Conservation (phyloP, 2,329 filamentous ascomycete species). For the Periconia digitata region DNA sequence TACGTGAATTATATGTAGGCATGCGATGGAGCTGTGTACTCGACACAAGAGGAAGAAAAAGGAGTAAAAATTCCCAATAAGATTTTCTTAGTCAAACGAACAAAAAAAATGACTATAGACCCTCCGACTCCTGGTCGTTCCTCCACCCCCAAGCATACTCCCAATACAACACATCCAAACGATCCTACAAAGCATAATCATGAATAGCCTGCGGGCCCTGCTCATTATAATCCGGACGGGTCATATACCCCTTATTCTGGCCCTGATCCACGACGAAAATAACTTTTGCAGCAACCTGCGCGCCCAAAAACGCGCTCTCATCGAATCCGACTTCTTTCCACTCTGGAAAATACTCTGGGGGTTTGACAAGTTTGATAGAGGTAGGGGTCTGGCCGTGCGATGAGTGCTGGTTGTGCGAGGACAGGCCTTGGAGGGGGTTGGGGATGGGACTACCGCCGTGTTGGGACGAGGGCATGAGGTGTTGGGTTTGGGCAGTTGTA, state of each 20-base stretch:
- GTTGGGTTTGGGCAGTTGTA: constrained; percentile 68
- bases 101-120: too few relatives aligned
- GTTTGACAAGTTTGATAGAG: constrained; percentile 73
- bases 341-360: constrained; percentile 85
- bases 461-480: constrained; percentile 42
- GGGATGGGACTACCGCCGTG: constrained; percentile 6
- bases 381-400: constrained; percentile 77
- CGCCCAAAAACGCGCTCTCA: constrained; percentile 83
- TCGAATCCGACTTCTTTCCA: constrained; percentile 79
- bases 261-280: constrained; percentile 70
- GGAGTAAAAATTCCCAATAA: too few relatives aligned
- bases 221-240: constrained; percentile 68
- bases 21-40: too few relatives aligned
- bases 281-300: constrained; percentile 80
- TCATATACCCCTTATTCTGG: constrained; percentile 68
- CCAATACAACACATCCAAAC: too few relatives aligned
- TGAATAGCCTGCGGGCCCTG: constrained; percentile 66
- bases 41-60: too few relatives aligned
- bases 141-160: neutral
- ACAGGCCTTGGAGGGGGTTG: constrained; percentile 30
- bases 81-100: too few relatives aligned
- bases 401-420: constrained; percentile 57
- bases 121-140: too few relatives aligned
- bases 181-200: constrained; percentile 48
- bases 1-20: too few relatives aligned